phyloP scores from a whole-genome alignment of 805 yeast genomes.

The Myxozyma nipponensis region DNA sequence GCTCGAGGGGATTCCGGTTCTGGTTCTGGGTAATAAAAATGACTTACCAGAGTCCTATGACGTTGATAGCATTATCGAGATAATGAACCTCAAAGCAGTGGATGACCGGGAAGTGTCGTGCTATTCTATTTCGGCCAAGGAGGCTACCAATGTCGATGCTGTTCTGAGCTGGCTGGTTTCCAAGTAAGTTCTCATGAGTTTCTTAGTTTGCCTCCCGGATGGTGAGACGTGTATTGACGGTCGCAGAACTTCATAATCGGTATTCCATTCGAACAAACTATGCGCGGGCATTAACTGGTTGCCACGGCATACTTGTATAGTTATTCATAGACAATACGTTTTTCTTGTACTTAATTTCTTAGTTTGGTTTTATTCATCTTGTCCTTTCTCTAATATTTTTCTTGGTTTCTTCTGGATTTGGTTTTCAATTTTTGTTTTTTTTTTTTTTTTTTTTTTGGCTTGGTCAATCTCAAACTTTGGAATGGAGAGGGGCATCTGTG shows the following conservation, averaged over 20 bases:
- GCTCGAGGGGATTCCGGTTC: constrained; percentile 36
- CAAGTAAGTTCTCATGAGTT: constrained; percentile 24
- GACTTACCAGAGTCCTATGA: constrained; percentile 35
- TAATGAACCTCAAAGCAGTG: constrained; percentile 34
- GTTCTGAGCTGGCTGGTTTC: constrained; percentile 39
- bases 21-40: constrained; percentile 39
- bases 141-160: constrained; percentile 35
- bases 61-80: constrained; percentile 36
- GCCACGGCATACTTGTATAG: too few relatives aligned
- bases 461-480: too few relatives aligned
- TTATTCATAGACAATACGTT: neutral
- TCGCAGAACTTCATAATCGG: too few relatives aligned
- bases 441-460: too few relatives aligned
- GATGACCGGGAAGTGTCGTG: constrained; percentile 37
- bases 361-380: too few relatives aligned
- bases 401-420: neutral
- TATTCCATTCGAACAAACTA: too few relatives aligned
- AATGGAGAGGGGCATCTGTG: too few relatives aligned
- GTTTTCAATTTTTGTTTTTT: neutral
- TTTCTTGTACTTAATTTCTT: neutral
- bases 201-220: too few relatives aligned
- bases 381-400: neutral
- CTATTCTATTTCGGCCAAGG: constrained; percentile 39
- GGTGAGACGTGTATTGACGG: too few relatives aligned
- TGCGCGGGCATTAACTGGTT: too few relatives aligned